Evolutionary conservation across 306 rosid species (phyloP), one percentile per base, ranked within the genome.

Genomic region (Malus orientalis): DNA sequence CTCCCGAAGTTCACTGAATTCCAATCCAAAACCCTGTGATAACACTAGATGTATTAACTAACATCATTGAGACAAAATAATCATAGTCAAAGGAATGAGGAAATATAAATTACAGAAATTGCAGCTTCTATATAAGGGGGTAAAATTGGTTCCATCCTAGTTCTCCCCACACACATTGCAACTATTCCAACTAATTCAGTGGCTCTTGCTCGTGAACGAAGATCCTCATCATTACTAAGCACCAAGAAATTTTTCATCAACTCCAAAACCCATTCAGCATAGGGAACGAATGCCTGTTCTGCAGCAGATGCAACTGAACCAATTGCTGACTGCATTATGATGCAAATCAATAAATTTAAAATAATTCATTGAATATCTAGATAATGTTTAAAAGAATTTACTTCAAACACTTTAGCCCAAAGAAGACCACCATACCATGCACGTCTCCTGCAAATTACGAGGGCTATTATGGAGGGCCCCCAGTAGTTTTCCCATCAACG

Each of bases 261-360:
- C 91, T 96, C 98, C 82, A 96, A 81, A 85, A 96, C 93, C 85
- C 93, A 82, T 87, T 96, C 99, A 38, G 98, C 99, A 80, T 91
- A 96, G 53, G 99, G 99, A 78, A 89, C 60, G 74, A 96, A 96
- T 74, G 99, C 96, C 81, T 91, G 94, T 85, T 96, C 99, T 18
- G 99, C 90, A 47, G 99, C 97, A 82, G 94, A 85, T 51, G 99
- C 99, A 76, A 96, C 94, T 59, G 99, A 96, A 80, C 99, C 99
- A 47, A 96, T 96, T 65, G 99, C 99, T 82, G 98, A 96, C 99
- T 96, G 84, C 89, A 91, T 69, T 78, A 63, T 53, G 61, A 75
- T 62, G 30, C 14, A 27, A 61, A 61, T 40, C 6, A 18, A 16
- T 74, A 59, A 69, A 69, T 49, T 49, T 22, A 57, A 20, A 57